Percentiles rank a stretch among this genome's conserved stretches.
phyloP scores from a whole-genome alignment of 306 rosid species.

The Casuarina glauca region DNA sequence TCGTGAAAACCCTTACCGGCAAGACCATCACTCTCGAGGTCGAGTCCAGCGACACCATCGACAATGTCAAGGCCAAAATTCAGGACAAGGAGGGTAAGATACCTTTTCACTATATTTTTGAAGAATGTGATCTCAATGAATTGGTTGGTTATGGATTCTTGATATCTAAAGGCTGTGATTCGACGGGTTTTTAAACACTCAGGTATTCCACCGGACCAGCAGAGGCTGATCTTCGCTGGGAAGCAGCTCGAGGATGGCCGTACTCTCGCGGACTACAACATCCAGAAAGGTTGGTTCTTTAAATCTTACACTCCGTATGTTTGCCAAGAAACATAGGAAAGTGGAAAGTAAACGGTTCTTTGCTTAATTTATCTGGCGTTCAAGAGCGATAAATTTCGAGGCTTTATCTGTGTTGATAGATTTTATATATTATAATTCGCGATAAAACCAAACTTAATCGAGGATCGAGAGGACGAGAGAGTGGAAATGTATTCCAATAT shows the following conservation, averaged over 20 bases:
- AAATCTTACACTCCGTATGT: neutral
- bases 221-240: conserved; percentile 92
- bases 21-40: conserved; percentile 99
- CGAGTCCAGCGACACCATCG: conserved; percentile 93
- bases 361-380: neutral
- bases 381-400: neutral
- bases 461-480: neutral
- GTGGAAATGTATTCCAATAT: neutral
- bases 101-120: neutral
- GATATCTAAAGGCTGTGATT: neutral
- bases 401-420: neutral
- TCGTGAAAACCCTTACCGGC: conserved; percentile 97
- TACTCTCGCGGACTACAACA: conserved; percentile 93
- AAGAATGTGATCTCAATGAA: neutral
- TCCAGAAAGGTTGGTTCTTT: conserved; percentile 70
- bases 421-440: conserved; percentile 14
- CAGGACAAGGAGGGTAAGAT: conserved; percentile 89
- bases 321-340: neutral
- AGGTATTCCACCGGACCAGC: conserved; percentile 99
- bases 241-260: conserved; percentile 99
- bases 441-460: neutral
- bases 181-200: neutral
- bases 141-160: neutral
- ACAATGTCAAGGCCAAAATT: conserved; percentile 88
- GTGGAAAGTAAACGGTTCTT: neutral